These are phyloP conservation scores for Penicillium canescens DNA, from an alignment of 495 filamentous ascomycete genomes.

Conservation along the genomic window DNA sequence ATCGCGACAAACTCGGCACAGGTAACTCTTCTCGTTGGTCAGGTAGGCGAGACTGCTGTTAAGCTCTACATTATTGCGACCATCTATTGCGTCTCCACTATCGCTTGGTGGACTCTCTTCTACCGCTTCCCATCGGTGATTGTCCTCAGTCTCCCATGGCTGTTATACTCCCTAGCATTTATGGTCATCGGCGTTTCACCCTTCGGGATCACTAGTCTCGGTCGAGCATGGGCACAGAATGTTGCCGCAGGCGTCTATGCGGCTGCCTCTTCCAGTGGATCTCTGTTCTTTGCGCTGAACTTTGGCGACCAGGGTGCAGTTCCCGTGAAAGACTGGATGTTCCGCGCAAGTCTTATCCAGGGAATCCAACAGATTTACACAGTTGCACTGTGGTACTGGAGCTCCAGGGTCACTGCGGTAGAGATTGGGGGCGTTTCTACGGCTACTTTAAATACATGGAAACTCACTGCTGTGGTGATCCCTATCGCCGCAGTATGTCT, in stretches of 20 bases:
- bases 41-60: conserved; percentile 57
- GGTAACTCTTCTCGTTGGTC: conserved; percentile 63
- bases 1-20: conserved; percentile 69
- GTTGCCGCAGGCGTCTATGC: conserved; percentile 62
- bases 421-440: conserved; percentile 25
- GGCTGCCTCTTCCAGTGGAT: conserved; percentile 58
- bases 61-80: conserved; percentile 64
- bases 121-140: conserved; percentile 57
- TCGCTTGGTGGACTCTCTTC: conserved; percentile 65
- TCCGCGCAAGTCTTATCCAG: conserved; percentile 62
- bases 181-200: conserved; percentile 43
- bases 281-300: conserved; percentile 65
- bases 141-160: conserved; percentile 49
- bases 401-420: conserved; percentile 37
- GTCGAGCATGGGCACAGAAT: conserved; percentile 53
- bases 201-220: conserved; percentile 31
- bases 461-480: conserved; percentile 53
- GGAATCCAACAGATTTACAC: conserved; percentile 66
- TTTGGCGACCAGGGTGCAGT: conserved; percentile 59
- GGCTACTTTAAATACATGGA: conserved; percentile 38
- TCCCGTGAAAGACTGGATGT: conserved; percentile 63
- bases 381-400: conserved; percentile 68
- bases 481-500: conserved; percentile 56
- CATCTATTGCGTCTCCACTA: conserved; percentile 60
- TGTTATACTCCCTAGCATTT: conserved; percentile 58